Base-by-base conservation (phyloP, 2,329 filamentous ascomycete species). In the Diaporthe citrichinensis region DNA sequence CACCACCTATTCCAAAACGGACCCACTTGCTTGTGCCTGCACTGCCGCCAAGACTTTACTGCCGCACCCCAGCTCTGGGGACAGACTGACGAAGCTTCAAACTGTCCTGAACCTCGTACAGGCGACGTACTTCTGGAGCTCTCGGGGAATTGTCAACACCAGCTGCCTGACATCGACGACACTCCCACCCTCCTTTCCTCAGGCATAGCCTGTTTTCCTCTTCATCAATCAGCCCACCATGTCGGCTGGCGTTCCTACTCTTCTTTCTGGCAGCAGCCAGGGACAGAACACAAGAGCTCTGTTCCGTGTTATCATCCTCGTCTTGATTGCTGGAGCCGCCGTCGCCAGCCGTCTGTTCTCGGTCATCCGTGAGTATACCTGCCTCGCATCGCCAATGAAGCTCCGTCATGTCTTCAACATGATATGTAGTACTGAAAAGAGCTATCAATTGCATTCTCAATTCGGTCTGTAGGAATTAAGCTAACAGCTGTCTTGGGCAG, bases 261-360 rank as follows among this genome's bases (percentile, higher is more conserved):
- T 88, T 81, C 89, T 97, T 83, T 90, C 95, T 83, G 92, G 94
- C 88, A 94, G 94, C 84, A 93, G 92, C 83, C 94, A 93, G 80
- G 93, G 92, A 82, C 91, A 93, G 85, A 98, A 92, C 85, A 94
- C 95, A 78, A 92, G 96, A 84, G 94, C 95, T 79, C 87, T 98
- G 81, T 89, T 99, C 79, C 93, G 96, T 83, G 92, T 98, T 80
- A 90, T 97, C 82, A 99, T 99, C 87, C 92, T 99, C 81, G 90
- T 89, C 82, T 92, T 96, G 82, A 98, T 99, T 85, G 97, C 97
- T 79, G 95, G 92, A 75, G 96, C 97, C 78, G 95, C 96, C 79
- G 91, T 98, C 83, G 92, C 96, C 79, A 98, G 96, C 86, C 95
- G 97, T 86, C 90, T 99, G 80, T 99, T 99, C 90, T 98, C 95